Conservation (phyloP, 768 basidiomycete species). For the Russula abietina region DNA sequence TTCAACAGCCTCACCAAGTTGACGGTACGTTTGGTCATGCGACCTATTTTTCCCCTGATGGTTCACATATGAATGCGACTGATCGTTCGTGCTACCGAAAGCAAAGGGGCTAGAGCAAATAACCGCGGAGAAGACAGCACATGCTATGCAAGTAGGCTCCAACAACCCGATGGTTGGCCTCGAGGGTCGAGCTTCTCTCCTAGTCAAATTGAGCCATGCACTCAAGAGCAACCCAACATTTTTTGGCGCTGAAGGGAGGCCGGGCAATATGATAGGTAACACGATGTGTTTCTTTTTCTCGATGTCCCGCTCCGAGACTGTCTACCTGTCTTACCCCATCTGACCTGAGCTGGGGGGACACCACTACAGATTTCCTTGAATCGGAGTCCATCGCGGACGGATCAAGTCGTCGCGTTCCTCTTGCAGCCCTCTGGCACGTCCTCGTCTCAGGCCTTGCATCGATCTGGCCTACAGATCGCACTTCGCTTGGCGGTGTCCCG, state of each 20-base stretch:
- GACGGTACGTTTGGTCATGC: conserved; percentile 54
- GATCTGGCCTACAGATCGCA: conserved; percentile 82
- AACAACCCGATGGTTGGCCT: conserved; percentile 87
- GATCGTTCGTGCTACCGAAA: conserved; percentile 31
- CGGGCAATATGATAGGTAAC: conserved; percentile 75
- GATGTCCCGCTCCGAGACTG: neutral
- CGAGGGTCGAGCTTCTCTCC: conserved; percentile 74
- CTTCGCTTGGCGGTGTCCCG: conserved; percentile 55
- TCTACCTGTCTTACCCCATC: conserved; percentile 2
- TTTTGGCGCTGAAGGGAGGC: conserved; percentile 70
- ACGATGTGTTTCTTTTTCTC: conserved; percentile 8
- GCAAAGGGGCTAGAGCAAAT: conserved; percentile 66
- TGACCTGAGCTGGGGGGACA: neutral
- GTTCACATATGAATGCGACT: conserved; percentile 2
- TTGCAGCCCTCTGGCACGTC: conserved; percentile 73
- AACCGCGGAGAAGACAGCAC: conserved; percentile 50
- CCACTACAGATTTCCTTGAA: conserved; percentile 58
- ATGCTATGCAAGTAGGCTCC: conserved; percentile 72
- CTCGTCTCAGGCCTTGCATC: conserved; percentile 77
- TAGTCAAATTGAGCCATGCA: conserved; percentile 67
- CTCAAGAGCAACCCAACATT: conserved; percentile 57
- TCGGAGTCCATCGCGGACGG: conserved; percentile 43
- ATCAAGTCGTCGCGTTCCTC: conserved; percentile 47
- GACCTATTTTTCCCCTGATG: neutral
- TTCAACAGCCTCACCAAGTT: conserved; percentile 58